These are phyloP conservation scores for Glycyrrhiza uralensis DNA, from an alignment of 306 rosid genomes.

Conservation along the genomic window DNA sequence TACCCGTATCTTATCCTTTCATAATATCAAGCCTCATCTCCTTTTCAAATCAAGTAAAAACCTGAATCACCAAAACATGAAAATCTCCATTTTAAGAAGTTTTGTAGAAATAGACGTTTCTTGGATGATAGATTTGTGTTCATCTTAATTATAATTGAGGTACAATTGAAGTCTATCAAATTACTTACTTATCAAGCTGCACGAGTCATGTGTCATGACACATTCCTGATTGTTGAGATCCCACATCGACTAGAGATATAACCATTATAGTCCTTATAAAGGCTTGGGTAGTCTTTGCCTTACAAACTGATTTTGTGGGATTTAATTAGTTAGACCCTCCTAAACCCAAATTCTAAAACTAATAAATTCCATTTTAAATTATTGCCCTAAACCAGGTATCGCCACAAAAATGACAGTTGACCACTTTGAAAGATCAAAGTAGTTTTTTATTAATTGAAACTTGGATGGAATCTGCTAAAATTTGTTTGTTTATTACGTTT, in stretches of 20 bases:
- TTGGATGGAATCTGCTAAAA: conserved; percentile 1
- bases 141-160: conserved; percentile 17
- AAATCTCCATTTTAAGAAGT: not conserved
- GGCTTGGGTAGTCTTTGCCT: too few relatives aligned
- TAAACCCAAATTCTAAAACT: too few relatives aligned
- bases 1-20: not conserved
- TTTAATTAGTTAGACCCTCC: too few relatives aligned
- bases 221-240: not conserved
- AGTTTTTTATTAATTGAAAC: not conserved
- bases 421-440: not conserved
- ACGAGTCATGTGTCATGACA: conserved; percentile 1
- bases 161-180: not conserved
- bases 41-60: not conserved
- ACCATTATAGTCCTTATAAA: too few relatives aligned
- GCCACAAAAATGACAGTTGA: not conserved
- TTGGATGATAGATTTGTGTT: conserved; percentile 9
- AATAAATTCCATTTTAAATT: not conserved
- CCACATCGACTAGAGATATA: too few relatives aligned
- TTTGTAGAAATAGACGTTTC: not conserved
- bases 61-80: not conserved
- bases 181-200: not conserved
- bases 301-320: too few relatives aligned
- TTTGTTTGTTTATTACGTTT: not conserved
- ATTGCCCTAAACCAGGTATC: not conserved
- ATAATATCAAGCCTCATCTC: not conserved